Conservation (phyloP, 2,329 filamentous ascomycete genomes). For the Trichoderma pleuroti region DNA sequence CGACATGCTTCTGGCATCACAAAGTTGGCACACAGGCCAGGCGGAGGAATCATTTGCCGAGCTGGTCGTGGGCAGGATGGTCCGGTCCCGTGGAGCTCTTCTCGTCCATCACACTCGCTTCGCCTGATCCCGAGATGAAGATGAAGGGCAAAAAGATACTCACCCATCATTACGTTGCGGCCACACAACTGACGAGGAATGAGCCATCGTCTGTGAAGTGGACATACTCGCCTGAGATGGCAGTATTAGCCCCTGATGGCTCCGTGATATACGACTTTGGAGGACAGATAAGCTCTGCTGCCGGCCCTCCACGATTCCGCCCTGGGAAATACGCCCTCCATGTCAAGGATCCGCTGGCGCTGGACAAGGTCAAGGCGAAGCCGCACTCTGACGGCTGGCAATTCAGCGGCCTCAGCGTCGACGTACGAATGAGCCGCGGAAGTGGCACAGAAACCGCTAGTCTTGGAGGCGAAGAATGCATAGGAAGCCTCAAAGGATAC, state of each 20-base stretch:
- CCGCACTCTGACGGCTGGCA: constrained; percentile 33
- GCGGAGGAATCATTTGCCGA: constrained; percentile 33
- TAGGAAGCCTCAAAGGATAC: constrained; percentile 32
- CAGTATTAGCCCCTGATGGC: constrained; percentile 30
- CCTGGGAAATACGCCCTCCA: constrained; percentile 31
- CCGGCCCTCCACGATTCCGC: constrained; percentile 23
- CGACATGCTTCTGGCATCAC: constrained; percentile 38
- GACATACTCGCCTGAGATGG: constrained; percentile 35
- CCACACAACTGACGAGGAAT: constrained; percentile 34
- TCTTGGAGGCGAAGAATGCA: neutral
- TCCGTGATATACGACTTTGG: constrained; percentile 33
- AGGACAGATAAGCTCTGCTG: neutral
- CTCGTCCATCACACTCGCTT: constrained; percentile 32
- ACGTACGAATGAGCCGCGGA: constrained; percentile 33
- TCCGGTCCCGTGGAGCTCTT: constrained; percentile 34
- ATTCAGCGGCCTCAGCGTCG: constrained; percentile 36
- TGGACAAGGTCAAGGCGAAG: constrained; percentile 35
- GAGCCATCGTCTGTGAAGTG: constrained; percentile 31
- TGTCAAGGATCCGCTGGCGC: constrained; percentile 33
- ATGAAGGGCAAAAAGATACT: constrained; percentile 31
- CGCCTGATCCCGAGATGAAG: constrained; percentile 27
- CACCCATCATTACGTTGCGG: constrained; percentile 36
- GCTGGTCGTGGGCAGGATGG: constrained; percentile 39
- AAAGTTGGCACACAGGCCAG: constrained; percentile 25
- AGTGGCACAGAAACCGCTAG: constrained; percentile 16